Percentiles rank a stretch among this genome's conserved stretches.
Conservation (phyloP, 768 basidiomycete species). For the Collybia sp. region DNA sequence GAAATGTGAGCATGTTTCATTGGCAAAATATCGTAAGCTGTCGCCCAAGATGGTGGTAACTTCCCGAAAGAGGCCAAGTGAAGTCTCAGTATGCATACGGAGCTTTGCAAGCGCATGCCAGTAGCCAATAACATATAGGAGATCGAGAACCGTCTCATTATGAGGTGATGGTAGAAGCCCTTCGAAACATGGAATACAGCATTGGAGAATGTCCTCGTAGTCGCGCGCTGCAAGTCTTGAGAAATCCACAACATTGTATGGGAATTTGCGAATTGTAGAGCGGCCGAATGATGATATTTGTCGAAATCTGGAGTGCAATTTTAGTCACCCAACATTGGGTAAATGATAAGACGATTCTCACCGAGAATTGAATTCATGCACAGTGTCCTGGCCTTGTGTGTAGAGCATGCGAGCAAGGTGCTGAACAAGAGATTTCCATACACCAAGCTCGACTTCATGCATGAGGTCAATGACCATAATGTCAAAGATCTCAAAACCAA, state of each 20-base stretch:
- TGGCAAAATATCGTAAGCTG: constrained; percentile 13
- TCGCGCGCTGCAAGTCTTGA: constrained; percentile 28
- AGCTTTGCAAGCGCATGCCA: constrained; percentile 27
- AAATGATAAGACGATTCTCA: too few species aligned
- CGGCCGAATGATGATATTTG: constrained; percentile 24
- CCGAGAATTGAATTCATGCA: constrained; percentile 4
- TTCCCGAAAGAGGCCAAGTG: constrained; percentile 13
- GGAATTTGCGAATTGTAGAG: constrained; percentile 22
- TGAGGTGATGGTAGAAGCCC: constrained; percentile 21
- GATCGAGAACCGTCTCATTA: constrained; percentile 12
- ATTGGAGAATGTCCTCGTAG: constrained; percentile 35
- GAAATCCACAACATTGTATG: constrained; percentile 25
- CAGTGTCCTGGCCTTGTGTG: constrained; percentile 1
- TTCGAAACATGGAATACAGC: constrained; percentile 27
- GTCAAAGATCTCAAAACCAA: constrained; percentile 4
- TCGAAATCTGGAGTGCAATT: constrained; percentile 25
- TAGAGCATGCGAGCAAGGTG: constrained; percentile 25
- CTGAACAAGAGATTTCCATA: constrained; percentile 24
- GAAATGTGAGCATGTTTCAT: constrained; percentile 14
- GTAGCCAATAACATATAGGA: constrained; percentile 17
- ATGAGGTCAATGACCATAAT: constrained; percentile 24
- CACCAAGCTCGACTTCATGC: constrained; percentile 31
- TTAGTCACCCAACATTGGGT: too few species aligned
- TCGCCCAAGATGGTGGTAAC: constrained; percentile 15
- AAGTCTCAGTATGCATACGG: constrained; percentile 18